A percentile compares a stretch with the other conserved stretches of the same genome.
phyloP scores from a whole-genome alignment of 2,329 filamentous ascomycete species.

The Trichophyton benhamiae region DNA sequence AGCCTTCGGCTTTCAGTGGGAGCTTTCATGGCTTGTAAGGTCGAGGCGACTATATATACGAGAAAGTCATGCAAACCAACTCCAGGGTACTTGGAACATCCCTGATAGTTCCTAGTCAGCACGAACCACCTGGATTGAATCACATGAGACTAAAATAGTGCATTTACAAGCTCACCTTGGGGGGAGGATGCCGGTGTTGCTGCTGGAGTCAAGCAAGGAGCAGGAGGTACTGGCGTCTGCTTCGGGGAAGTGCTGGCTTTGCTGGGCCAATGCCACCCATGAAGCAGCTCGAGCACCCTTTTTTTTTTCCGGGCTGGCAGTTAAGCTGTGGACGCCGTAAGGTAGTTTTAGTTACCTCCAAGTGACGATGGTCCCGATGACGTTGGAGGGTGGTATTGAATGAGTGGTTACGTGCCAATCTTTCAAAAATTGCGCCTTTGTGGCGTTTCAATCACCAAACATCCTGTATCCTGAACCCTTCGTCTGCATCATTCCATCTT shows the following conservation, averaged over 20 bases:
- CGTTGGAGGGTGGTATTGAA: background rate
- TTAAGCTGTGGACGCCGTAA: background rate
- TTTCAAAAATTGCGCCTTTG: background rate
- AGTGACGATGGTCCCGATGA: background rate
- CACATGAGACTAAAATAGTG: slow-evolving; percentile 1
- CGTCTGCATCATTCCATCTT: background rate
- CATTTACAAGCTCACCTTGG: background rate
- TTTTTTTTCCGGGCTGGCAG: background rate
- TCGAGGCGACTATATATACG: background rate
- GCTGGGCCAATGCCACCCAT: background rate
- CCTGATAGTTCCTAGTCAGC: background rate
- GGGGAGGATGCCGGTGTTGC: background rate
- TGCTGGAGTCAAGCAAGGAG: background rate
- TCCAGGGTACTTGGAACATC: background rate
- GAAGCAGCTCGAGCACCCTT: background rate
- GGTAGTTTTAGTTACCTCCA: background rate
- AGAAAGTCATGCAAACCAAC: background rate
- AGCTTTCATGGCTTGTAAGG: background rate
- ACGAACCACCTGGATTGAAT: slow-evolving; percentile 1
- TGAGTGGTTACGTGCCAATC: background rate
- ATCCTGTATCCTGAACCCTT: background rate
- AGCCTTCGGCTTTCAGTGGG: background rate
- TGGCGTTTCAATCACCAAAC: background rate
- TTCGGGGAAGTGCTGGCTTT: background rate
- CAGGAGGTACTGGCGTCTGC: background rate